These are phyloP conservation scores for Escovopsis sp. DNA, from an alignment of 2,329 filamentous ascomycete species.

Conservation along the genomic window DNA sequence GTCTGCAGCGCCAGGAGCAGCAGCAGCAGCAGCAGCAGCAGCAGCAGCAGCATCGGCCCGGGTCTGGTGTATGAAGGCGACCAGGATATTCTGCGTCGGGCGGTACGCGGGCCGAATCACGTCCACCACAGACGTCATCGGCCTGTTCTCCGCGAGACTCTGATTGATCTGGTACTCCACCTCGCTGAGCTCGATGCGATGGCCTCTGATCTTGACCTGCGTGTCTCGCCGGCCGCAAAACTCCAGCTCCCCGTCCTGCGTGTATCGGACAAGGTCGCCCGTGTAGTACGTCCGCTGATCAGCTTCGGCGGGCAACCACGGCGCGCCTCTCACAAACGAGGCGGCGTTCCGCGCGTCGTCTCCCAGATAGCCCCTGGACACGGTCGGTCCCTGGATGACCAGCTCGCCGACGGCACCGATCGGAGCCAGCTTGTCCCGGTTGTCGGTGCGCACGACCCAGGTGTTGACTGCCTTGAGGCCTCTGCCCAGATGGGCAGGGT, in stretches of 20 bases:
- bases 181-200: constrained; percentile 29
- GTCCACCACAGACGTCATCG: background rate
- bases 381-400: constrained; percentile 2
- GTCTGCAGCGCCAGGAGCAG: no score
- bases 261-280: constrained; percentile 28
- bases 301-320: background rate
- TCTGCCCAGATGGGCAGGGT: background rate
- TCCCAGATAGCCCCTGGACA: constrained; percentile 11
- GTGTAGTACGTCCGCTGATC: constrained; percentile 23
- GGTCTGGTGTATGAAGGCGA: no score
- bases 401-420: constrained; percentile 2
- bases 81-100: background rate
- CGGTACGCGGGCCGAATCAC: no score
- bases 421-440: background rate
- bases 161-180: constrained; percentile 7
- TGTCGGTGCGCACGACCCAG: background rate
- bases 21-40: no score
- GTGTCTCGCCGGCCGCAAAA: constrained; percentile 37
- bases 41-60: no score
- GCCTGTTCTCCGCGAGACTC: constrained; percentile 1
- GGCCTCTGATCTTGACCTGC: constrained; percentile 44
- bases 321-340: constrained; percentile 4
- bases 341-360: constrained; percentile 4
- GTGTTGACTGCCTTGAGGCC: background rate
- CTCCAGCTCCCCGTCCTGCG: constrained; percentile 21